Base-by-base conservation (phyloP, 176 grass and related monocot species). In the Bothriochloa decipiens region DNA sequence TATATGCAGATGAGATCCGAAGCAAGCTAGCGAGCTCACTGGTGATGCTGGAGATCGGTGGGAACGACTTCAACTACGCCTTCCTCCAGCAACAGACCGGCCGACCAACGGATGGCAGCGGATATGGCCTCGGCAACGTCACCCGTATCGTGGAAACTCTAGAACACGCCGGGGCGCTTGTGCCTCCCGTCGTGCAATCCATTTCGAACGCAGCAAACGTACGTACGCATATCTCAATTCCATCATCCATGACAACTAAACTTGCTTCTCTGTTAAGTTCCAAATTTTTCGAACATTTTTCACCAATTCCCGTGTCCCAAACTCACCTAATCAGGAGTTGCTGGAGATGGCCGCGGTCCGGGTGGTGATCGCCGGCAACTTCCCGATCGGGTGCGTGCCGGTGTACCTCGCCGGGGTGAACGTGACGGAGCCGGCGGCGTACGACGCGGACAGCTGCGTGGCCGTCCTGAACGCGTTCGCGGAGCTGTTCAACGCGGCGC, bases 31-130 rank as follows among this genome's bases (percentile, higher is more conserved):
- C 62, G 50, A 57, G 40, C 5, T 87, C 92, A 28, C 83, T 97
- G 57, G 87, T 92, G 61, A 71, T 97, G 80, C 4, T 94, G 1
- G 95, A 97, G 74, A 94, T 94, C 2, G 95, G 92, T 33, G 95
- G 95, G 3, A 94, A 97, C 75, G 90, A 94, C 75, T 94, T 94
- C 84, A 97, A 97, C 83, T 92, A 92, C 77, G 88, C 78, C 52
- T 94, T 94, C 84, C 60, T 84, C 74, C 60, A 88, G 82, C 22
- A 2, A 3, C 39, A 62, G 39, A 77, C 18, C 55, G n/a, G n/a
- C n/a, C 49, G 70, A 16, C 49, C 27, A 7, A 23, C 16, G 7
- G 47, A 20, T 15, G 49, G 50, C n/a, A 47, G 39, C 22, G 49
- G 49, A 7, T 13, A 37, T 2, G n/a, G 27, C 50, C 20, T 62